Evolutionary conservation across 495 filamentous ascomycete genomes (phyloP), one percentile per base, ranked within the genome.

Genomic region (Hyaloscypha bicolor): DNA sequence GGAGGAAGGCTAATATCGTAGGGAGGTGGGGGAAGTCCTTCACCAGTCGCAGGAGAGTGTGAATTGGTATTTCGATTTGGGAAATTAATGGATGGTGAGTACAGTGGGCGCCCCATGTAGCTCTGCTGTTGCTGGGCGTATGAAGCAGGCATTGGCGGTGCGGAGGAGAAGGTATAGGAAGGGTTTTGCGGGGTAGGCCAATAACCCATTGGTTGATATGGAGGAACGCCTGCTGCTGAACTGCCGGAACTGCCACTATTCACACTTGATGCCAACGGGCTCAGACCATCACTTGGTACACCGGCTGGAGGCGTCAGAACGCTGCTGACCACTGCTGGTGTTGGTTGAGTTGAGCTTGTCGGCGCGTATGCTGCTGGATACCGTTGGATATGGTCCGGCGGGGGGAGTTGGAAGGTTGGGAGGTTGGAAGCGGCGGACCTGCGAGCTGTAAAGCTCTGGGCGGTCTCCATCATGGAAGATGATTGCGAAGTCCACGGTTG

Each of bases 1-100:
- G 83, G 83, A 9, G 87, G 87, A 29, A 87, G 82, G 69, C 84
- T 87, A 21, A 87, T 72, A 62, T 91, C 87, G 72, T 85, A 90
- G 2, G 79, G 79, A 63, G 86, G 82, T n/a, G 81, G 84, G 74
- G 84, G 74, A 70, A 87, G 73, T 76, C 83, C 69, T 76, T 86
- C 70, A 70, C 79, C 59, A 71, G 79, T 55, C 48, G 79, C 72
- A 45, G 88, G 84, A 60, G 86, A 86, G 16, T 48, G 42, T 19
- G 42, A 48, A 61, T 81, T 82, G 9, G 60, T 62, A 65, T 67
- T 70, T 61, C 69, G 66, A 68, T 61, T 62, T 16, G 55, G 42
- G 62, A 70, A 67, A 48, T 62, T 74, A 65, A 69, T 72, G n/a
- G 33, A 71, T 31, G 75, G 72, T 32, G 76, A 69, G 25, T 68